Base-by-base conservation (phyloP, 352 stramenopile genomes). In the Thalassiosira allenii region DNA sequence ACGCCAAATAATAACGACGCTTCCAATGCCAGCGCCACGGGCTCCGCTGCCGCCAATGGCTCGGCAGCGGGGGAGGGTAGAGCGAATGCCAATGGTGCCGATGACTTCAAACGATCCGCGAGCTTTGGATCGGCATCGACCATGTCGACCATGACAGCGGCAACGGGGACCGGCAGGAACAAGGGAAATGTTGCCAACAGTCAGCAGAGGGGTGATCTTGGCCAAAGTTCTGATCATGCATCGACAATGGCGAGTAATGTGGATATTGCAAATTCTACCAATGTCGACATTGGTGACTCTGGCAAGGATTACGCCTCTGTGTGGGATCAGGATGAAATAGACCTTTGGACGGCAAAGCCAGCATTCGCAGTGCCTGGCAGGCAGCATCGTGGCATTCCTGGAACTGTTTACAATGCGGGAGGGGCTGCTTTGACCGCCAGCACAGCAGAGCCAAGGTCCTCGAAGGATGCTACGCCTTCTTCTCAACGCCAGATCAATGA, bases 311-410 rank as follows among this genome's bases (percentile, higher is more conserved):
- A 63, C 53, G 8, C 57, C 0, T 30, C 49, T 20, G 74, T 63
- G 27, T 83, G 74, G 74, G 74, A 83, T 68, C 57, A 68, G 65
- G 74, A 83, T 65, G 74, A 83, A 63, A 81, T 81, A 37, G 54
- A 81, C 61, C 65, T 81, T 30, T 81, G 73, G 73, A 61, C 20
- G n/a, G 17, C n/a, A 27, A 57, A 14, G 23, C n/a, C 47, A 29
- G n/a, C 49, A 32, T 6, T 9, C n/a, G n/a, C n/a, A n/a, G n/a
- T n/a, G n/a, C n/a, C n/a, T n/a, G n/a, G n/a, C n/a, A n/a, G n/a
- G n/a, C n/a, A n/a, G n/a, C n/a, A n/a, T n/a, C n/a, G n/a, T n/a
- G n/a, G n/a, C n/a, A n/a, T n/a, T n/a, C n/a, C n/a, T n/a, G n/a
- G n/a, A n/a, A n/a, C n/a, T n/a, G n/a, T n/a, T n/a, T n/a, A n/a